Percentiles rank a stretch among this genome's conserved stretches.
phyloP scores from a whole-genome alignment of 768 basidiomycete species.

The Psilocybe cubensis region DNA sequence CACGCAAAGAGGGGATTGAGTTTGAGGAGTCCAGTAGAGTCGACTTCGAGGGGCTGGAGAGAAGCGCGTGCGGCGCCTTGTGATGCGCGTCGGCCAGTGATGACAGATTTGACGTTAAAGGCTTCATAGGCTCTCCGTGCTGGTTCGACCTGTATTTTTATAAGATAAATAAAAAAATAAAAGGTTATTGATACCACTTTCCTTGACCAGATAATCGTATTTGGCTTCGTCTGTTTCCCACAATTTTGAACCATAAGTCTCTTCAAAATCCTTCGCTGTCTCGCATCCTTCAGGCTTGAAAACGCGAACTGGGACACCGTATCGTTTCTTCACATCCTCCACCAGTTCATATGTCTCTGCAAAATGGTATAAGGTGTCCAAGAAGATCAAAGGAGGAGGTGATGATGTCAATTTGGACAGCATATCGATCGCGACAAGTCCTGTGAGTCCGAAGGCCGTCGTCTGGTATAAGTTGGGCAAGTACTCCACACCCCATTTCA shows the following conservation, averaged over 20 bases:
- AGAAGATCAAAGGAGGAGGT: constrained; percentile 88
- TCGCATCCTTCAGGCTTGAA: constrained; percentile 79
- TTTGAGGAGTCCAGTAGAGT: constrained; percentile 88
- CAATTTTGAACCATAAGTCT: constrained; percentile 73
- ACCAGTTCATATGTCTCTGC: constrained; percentile 90
- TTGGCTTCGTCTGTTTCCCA: constrained; percentile 89
- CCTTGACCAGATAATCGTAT: constrained; percentile 95
- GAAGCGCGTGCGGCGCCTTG: constrained; percentile 90
- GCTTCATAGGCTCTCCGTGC: constrained; percentile 85
- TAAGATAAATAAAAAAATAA: not conserved
- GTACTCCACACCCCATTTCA: constrained; percentile 82
- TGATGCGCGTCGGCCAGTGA: constrained; percentile 93
- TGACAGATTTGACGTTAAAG: constrained; percentile 80
- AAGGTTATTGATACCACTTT: constrained; percentile 29
- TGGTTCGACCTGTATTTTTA: constrained; percentile 81
- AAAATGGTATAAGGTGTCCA: constrained; percentile 98
- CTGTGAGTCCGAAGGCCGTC: constrained; percentile 95
- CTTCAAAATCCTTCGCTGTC: constrained; percentile 76
- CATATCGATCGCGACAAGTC: constrained; percentile 94
- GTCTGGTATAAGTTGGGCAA: constrained; percentile 89
- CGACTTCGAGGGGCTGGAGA: constrained; percentile 87
- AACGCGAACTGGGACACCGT: constrained; percentile 72
- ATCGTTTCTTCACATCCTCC: constrained; percentile 75
- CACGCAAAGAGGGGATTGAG: constrained; percentile 93
- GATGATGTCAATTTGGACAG: constrained; percentile 75